Evolutionary conservation across 1,284 basidiomycete species (phyloP).

Genomic region (Cutaneotrichosporon cyanovorans): DNA sequence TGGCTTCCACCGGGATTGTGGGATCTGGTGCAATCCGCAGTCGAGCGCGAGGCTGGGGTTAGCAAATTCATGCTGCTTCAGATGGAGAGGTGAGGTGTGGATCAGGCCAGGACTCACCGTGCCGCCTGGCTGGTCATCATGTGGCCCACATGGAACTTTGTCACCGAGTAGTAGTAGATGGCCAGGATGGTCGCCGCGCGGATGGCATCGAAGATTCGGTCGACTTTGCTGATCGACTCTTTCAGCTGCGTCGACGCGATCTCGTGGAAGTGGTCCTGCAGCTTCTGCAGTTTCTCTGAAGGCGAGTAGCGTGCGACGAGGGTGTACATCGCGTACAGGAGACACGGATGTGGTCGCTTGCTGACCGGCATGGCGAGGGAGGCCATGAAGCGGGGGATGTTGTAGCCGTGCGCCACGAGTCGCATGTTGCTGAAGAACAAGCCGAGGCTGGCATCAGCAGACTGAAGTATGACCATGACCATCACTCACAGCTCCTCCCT

Average conservation of each 20-base stretch:
- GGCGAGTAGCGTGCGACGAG: constrained; percentile 28
- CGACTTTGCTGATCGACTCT: constrained; percentile 21
- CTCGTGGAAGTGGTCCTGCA: constrained; percentile 32
- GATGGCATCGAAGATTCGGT: constrained; percentile 31
- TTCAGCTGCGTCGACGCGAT: constrained; percentile 28
- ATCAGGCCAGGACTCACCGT: constrained; percentile 1
- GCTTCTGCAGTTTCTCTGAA: constrained; percentile 22
- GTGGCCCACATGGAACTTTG: constrained; percentile 33
- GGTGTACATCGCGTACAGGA: constrained; percentile 39
- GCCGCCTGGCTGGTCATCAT: constrained; percentile 32
- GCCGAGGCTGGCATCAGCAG: constrained; percentile 24
- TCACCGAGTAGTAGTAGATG: constrained; percentile 32
- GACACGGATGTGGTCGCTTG: constrained; percentile 36
- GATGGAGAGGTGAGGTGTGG: too few species aligned
- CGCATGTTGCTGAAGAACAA: constrained; percentile 32
- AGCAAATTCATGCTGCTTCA: not conserved
- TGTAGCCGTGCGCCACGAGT: constrained; percentile 24
- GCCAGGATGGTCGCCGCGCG: constrained; percentile 33
- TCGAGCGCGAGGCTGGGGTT: constrained; percentile 22
- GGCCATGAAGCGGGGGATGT: constrained; percentile 38
- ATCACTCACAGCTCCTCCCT: constrained; percentile 34
- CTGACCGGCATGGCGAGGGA: constrained; percentile 26
- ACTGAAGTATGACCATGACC: too few species aligned
- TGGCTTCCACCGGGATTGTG: constrained; percentile 22
- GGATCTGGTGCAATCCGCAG: constrained; percentile 30